Percentiles rank a stretch among this genome's conserved stretches.
These are phyloP conservation scores for Suhomyces sp. DNA, from an alignment of 805 yeast species.

Conservation along the genomic window DNA sequence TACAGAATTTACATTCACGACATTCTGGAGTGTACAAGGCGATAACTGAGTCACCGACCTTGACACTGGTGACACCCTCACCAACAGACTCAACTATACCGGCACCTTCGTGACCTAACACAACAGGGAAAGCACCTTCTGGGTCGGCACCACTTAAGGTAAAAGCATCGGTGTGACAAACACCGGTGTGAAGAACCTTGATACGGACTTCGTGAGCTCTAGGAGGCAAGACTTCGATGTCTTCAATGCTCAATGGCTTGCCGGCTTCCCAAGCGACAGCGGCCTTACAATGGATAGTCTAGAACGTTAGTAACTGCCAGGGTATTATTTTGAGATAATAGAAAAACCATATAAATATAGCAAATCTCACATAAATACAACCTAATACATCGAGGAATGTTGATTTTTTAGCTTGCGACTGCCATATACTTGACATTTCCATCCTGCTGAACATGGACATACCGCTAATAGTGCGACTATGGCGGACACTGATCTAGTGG, in stretches of 20 bases:
- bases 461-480: not conserved
- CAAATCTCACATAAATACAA: not conserved
- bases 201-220: conserved; percentile 97
- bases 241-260: conserved; percentile 77
- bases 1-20: conserved; percentile 90
- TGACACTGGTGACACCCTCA: conserved; percentile 86
- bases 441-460: not conserved
- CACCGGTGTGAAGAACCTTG: conserved; percentile 83
- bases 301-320: conserved; percentile 16
- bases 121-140: conserved; percentile 91
- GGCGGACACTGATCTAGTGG: not conserved
- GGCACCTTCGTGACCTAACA: conserved; percentile 98
- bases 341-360: not conserved
- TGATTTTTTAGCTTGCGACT: not conserved
- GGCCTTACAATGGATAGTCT: conserved; percentile 82
- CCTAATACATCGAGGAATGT: not conserved
- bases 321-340: not conserved
- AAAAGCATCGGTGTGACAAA: conserved; percentile 98
- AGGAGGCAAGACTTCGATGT: conserved; percentile 89
- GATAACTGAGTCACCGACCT: conserved; percentile 90
- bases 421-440: not conserved
- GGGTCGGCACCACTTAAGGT: conserved; percentile 93
- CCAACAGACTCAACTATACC: conserved; percentile 95
- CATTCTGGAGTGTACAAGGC: conserved; percentile 97
- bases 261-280: conserved; percentile 98